Conservation (phyloP, 2,329 filamentous ascomycete genomes). For the Aspergillus puulaauensis region DNA sequence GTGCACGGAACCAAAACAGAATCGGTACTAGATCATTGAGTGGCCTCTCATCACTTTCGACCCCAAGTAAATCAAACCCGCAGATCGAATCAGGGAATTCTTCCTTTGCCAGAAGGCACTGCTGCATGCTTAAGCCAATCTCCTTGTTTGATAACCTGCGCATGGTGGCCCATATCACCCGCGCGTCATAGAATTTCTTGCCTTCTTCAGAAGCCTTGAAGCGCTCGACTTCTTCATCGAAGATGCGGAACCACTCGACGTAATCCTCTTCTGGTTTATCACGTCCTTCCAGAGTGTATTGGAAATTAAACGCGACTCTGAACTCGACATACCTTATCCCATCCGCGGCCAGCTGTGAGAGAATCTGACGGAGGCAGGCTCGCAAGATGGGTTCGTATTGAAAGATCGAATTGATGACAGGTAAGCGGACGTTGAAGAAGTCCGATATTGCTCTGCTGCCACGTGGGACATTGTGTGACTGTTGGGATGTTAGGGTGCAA, state of each 20-base stretch:
- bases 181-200: slow-evolving; percentile 76
- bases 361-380: slow-evolving; percentile 68
- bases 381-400: slow-evolving; percentile 91
- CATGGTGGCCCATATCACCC: slow-evolving; percentile 81
- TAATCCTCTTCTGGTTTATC: slow-evolving; percentile 68
- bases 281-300: slow-evolving; percentile 65
- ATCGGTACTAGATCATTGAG: slow-evolving; percentile 77
- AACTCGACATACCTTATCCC: slow-evolving; percentile 84
- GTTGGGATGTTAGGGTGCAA: slow-evolving; percentile 68
- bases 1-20: slow-evolving; percentile 90
- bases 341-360: slow-evolving; percentile 72
- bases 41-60: slow-evolving; percentile 77
- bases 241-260: slow-evolving; percentile 66
- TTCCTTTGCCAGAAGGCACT: slow-evolving; percentile 80
- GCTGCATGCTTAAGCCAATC: slow-evolving; percentile 79
- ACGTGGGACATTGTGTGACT: slow-evolving; percentile 79
- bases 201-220: slow-evolving; percentile 74
- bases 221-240: slow-evolving; percentile 73
- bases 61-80: slow-evolving; percentile 86
- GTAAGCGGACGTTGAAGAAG: slow-evolving; percentile 75
- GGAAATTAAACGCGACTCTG: slow-evolving; percentile 69
- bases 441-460: slow-evolving; percentile 75
- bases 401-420: slow-evolving; percentile 70
- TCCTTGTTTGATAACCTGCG: slow-evolving; percentile 62
- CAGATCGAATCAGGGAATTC: slow-evolving; percentile 76